Conservation (phyloP, 352 stramenopile species). For the Sclerospora graminicola region DNA sequence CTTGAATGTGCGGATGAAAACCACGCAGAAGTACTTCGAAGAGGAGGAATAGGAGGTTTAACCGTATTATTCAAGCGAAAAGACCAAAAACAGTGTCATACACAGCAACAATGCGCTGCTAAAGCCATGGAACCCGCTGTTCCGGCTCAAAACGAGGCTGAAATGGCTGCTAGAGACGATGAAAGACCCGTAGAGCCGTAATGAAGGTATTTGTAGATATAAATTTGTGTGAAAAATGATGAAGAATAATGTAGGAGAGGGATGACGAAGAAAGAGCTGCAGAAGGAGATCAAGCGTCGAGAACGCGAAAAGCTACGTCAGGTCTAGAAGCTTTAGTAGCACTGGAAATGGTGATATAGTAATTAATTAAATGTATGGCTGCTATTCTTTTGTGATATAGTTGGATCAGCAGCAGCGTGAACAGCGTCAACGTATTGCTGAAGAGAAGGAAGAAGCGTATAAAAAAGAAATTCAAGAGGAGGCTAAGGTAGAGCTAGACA, state of each 20-base stretch:
- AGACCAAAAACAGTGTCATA: constrained; percentile 37
- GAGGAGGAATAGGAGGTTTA: constrained; percentile 33
- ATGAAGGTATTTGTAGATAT: constrained; percentile 3
- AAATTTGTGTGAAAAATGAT: not conserved
- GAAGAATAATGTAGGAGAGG: constrained; percentile 15
- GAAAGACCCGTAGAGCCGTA: constrained; percentile 35
- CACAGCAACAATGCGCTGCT: constrained; percentile 10
- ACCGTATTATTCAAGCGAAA: constrained; percentile 55
- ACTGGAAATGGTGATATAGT: not conserved
- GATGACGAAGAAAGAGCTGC: constrained; percentile 69
- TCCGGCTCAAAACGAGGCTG: constrained; percentile 9
- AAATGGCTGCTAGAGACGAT: constrained; percentile 5
- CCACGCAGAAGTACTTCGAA: constrained; percentile 22
- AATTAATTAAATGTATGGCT: no score
- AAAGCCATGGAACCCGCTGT: constrained; percentile 3
- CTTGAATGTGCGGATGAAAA: constrained; percentile 29
- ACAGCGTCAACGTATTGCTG: constrained; percentile 33
- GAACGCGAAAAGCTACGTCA: constrained; percentile 64
- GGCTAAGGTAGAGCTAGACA: constrained; percentile 29
- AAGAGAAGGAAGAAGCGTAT: constrained; percentile 51
- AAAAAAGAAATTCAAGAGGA: constrained; percentile 57
- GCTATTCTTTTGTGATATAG: constrained; percentile 15
- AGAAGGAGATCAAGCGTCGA: constrained; percentile 68
- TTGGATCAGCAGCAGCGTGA: constrained; percentile 64
- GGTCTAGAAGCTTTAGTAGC: constrained; percentile 16